phyloP scores from a whole-genome alignment of 352 stramenopile genomes.

The Pythium aquatile region DNA sequence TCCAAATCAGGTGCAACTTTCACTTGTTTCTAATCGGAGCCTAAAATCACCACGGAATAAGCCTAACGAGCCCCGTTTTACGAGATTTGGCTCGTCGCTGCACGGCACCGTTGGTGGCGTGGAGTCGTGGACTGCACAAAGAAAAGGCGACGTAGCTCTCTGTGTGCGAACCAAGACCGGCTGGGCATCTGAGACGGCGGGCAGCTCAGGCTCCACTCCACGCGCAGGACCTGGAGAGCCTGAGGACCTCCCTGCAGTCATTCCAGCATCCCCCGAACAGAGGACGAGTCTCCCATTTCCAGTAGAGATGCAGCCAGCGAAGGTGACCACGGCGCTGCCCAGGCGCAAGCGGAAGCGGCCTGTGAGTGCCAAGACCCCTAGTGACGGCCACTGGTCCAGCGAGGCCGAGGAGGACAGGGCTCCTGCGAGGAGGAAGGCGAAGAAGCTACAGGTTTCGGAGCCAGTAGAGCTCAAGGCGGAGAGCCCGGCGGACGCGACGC shows the following conservation, averaged over 20 bases:
- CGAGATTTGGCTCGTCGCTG: background rate
- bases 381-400: no score
- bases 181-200: conserved; percentile 16
- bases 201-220: background rate
- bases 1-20: background rate
- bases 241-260: no score
- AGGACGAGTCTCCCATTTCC: no score
- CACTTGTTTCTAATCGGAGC: no score
- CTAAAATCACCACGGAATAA: background rate
- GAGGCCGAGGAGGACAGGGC: no score
- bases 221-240: no score
- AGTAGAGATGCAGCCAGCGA: no score
- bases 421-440: background rate
- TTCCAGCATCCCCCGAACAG: no score
- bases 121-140: background rate
- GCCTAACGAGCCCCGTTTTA: background rate
- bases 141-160: conserved; percentile 1
- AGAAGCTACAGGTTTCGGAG: background rate
- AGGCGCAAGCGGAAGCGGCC: conserved; percentile 20
- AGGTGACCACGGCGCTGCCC: conserved; percentile 1
- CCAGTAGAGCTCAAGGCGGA: background rate
- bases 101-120: background rate
- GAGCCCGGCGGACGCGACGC: conserved; percentile 8
- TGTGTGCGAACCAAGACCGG: conserved; percentile 6
- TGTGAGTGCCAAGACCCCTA: no score